These are phyloP conservation scores for Quercus tomentella DNA, from an alignment of 331 rosid species.

Conservation along the genomic window DNA sequence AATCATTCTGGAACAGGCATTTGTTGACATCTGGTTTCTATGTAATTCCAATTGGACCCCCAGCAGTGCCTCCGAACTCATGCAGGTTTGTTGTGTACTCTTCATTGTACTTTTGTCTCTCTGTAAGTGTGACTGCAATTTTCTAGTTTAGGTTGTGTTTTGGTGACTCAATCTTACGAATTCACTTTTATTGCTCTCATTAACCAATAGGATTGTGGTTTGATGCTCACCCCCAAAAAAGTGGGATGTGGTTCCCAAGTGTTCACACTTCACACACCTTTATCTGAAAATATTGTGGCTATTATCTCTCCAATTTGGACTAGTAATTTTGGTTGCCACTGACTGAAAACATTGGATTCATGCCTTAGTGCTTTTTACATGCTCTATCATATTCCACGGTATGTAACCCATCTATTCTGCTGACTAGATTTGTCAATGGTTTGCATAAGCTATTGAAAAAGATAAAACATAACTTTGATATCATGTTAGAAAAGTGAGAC, in stretches of 20 bases:
- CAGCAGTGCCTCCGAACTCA: slow-evolving; percentile 90
- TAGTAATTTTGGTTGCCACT: neutral
- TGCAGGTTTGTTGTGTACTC: slow-evolving; percentile 63
- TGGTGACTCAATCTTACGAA: no score
- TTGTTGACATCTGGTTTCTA: slow-evolving; percentile 88
- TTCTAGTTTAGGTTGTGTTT: neutral
- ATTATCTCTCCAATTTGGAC: neutral
- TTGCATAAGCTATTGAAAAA: neutral
- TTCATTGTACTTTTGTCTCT: neutral
- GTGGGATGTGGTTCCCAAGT: neutral
- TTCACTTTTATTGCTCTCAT: no score
- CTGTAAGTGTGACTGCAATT: neutral
- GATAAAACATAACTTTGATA: no score
- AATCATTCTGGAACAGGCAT: slow-evolving; percentile 47
- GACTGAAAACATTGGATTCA: neutral
- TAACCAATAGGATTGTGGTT: no score
- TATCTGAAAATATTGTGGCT: neutral
- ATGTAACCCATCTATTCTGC: no score
- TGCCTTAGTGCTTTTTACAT: no score
- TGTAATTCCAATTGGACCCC: slow-evolving; percentile 90
- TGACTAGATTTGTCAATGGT: neutral
- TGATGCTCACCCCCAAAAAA: neutral
- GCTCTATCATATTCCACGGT: no score
- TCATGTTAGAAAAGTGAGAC: no score
- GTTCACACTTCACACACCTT: neutral